Evolutionary conservation across 2,329 filamentous ascomycete genomes (phyloP), one percentile per base, ranked within the genome.

Genomic region (Pyrenophora teres): DNA sequence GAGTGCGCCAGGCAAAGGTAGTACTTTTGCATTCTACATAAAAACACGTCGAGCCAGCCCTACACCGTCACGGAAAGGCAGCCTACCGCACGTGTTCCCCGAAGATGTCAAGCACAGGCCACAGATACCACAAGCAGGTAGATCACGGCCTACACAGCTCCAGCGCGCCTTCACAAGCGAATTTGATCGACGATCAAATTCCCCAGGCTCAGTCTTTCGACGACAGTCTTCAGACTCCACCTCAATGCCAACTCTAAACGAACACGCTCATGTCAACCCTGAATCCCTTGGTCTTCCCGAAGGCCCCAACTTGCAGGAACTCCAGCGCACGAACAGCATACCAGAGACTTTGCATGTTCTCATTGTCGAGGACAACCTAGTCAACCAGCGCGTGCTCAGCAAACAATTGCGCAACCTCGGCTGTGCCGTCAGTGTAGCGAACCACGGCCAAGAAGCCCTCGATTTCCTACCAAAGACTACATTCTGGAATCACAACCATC

Each of bases 321-420:
- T 54, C 4, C 58, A 57, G 33, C 53, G 46, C 13, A 40, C 46
- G 16, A 50, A 55, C 13, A 57, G 36, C 18, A 51, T 41, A 3
- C 46, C 56, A 4, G 41, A 56, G 10, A 52, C 50, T 7, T 36
- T 70, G 0, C 63, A 70, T 23, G 59, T 72, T 12, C 59, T 73
- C 1, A 49, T 73, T 10, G 71, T 73, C 1, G 70, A 71, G 60
- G 74, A 77, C 56, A 76, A 77, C 36, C 58, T 75, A 5, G 65
- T 76, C 33, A 77, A 77, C 43, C 74, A 76, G 40, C 68, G 67
- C 33, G 74, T 77, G 12, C 63, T 76, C n/a, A 59, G 68, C 6
- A 76, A 72, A 46, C 75, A 76, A 35, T 65, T 77, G 8, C 60
- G 62, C 3, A 72, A 69, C 13, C 50, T 70, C 1, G 71, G 73